A percentile compares a stretch with the other conserved stretches of the same genome.
These are phyloP conservation scores for Paraphaeosphaeria minitans DNA, from an alignment of 2,329 filamentous ascomycete genomes.

Conservation along the genomic window DNA sequence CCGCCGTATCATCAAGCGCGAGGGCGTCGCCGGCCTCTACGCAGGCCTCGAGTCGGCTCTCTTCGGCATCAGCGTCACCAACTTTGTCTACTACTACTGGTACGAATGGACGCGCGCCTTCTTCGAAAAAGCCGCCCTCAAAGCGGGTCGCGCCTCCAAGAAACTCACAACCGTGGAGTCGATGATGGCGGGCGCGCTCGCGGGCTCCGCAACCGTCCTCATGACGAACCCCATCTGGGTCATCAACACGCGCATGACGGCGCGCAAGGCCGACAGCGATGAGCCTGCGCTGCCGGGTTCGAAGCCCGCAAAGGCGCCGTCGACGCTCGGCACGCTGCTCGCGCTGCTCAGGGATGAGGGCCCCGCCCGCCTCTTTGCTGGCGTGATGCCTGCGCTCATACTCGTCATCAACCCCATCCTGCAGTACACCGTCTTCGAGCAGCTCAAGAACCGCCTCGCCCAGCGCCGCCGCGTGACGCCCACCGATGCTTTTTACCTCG, in stretches of 20 bases:
- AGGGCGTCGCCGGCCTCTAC: constrained; percentile 88
- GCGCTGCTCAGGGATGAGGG: constrained; percentile 84
- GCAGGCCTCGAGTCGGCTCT: constrained; percentile 91
- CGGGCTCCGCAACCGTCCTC: constrained; percentile 90
- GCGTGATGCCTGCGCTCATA: constrained; percentile 89
- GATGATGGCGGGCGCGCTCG: constrained; percentile 93
- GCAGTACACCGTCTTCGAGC: constrained; percentile 98
- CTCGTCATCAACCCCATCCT: constrained; percentile 98
- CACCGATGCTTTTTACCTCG: constrained; percentile 85
- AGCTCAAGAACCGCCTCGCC: constrained; percentile 91
- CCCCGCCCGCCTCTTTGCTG: constrained; percentile 81
- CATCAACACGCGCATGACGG: constrained; percentile 97
- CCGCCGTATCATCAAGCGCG: constrained; percentile 84
- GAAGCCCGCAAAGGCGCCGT: constrained; percentile 62
- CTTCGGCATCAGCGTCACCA: constrained; percentile 97
- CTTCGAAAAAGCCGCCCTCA: constrained; percentile 78
- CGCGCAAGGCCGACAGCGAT: constrained; percentile 68
- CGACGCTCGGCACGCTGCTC: constrained; percentile 81
- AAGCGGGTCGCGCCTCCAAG: constrained; percentile 72
- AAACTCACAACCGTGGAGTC: constrained; percentile 90
- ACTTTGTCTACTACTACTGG: constrained; percentile 99
- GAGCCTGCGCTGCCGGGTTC: constrained; percentile 48
- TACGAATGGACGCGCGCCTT: constrained; percentile 94
- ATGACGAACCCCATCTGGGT: constrained; percentile 99
- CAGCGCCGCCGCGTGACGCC: constrained; percentile 78